Base-by-base conservation (phyloP, 345 rosid species). In the Eucalyptus curtisii region DNA sequence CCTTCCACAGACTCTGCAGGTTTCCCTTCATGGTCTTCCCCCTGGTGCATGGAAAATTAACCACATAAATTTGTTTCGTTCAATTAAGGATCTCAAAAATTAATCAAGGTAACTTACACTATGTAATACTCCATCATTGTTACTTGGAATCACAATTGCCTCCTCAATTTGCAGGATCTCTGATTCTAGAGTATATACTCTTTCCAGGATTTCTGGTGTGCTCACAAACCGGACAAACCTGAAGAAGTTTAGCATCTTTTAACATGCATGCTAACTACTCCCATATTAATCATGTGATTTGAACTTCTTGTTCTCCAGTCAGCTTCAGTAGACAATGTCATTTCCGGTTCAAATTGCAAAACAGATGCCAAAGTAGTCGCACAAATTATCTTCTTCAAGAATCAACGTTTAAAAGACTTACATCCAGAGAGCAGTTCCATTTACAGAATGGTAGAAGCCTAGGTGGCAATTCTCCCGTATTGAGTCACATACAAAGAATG, bases 171-270 rank as follows among this genome's bases (percentile, higher is more conserved):
- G 99, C 90, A 94, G 90, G 88, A 98, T 96, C 95, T 98, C 99
- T 66, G 98, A 96, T 93, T 98, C 99, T 79, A 95, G 88, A 24
- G 94, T 92, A 88, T 95, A 91, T 59, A 96, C 98, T 85, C 99
- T 93, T 88, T 98, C 99, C 90, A 98, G 87, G 53, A 97, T 90
- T 94, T 96, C 99, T 2, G 99, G 99, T 90, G 96, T 97, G 90
- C 97, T 98, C 89, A 98, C 99, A 92, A 98, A 98, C 45, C 99
- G 99, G 88, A 98, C 99, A 95, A 97, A 98, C 96, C 99, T 98
- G 90, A 79, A 90, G 90, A 85, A 86, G 49, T 68, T 50, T 37
- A 49, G 57, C 87, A 31, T 49, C 44, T 86, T 31, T 52, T 52
- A 86, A 86, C 45, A 31, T 52, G 61, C 24, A 49, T 49, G 49